Evolutionary conservation across 2,329 filamentous ascomycete genomes (phyloP), one percentile per base, ranked within the genome.

Genomic region (Colletotrichum karsti): DNA sequence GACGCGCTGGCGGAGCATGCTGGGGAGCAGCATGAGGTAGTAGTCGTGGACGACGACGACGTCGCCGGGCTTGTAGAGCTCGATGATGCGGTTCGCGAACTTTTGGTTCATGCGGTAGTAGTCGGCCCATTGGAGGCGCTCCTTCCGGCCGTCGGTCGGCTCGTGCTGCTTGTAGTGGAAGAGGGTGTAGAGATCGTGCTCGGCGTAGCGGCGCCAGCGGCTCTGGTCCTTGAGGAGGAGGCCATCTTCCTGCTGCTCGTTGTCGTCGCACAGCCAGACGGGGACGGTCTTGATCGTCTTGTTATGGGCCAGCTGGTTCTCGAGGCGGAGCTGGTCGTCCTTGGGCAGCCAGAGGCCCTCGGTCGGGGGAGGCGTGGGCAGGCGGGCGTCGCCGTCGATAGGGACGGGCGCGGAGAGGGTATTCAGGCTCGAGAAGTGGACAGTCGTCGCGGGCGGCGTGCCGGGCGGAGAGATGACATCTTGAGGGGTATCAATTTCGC

Each of bases 151-250:
- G 77, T 98, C 93, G 12, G 91, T 93, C 1, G 95, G 94, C 77
- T 95, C 93, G 76, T 97, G 93, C 76, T 96, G 93, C 82, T 97
- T 97, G 85, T 98, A 98, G 81, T 98, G 95, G 77, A 98, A 94
- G 9, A 98, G 87, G 1, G 93, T 94, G 82, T 97, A 98, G 28
- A 98, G 85, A 74, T 97, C 93, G 76, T 95, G 91, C 82, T 98
- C 94, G 15, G 95, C 94, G 79, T 96, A 98, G 42, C 92, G 88
- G 71, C 94, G 89, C 95, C 96, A 98, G 71, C 94, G 87, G 33
- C 86, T 85, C 82, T 98, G 95, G 73, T 97, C 93, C 73, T 91
- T 93, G 71, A 98, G 84, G 39, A 88, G 84, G 57, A 95, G 88
- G 41, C 93, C 92, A 37, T 92, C 87, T 0, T 89, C 85, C 48